A percentile compares a stretch with the other conserved stretches of the same genome.
Evolutionary conservation across 768 basidiomycete species (phyloP).

Genomic region (Lactifluus pinguis): DNA sequence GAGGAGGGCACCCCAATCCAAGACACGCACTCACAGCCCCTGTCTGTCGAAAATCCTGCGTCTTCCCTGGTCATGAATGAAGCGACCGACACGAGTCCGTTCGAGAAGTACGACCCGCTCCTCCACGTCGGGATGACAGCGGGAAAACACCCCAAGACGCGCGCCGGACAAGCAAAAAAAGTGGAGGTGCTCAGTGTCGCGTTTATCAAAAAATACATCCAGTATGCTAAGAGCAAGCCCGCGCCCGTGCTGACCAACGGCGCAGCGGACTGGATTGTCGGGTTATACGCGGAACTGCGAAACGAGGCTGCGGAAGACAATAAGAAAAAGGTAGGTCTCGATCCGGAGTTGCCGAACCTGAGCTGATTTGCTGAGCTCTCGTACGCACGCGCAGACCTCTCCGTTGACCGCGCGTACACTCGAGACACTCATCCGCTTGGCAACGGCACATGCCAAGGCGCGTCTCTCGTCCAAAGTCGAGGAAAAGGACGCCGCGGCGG

Average conservation of each 20-base stretch:
- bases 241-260: constrained; percentile 84
- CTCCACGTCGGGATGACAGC: constrained; percentile 74
- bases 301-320: constrained; percentile 91
- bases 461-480: constrained; percentile 82
- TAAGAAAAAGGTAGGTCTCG: constrained; percentile 59
- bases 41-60: constrained; percentile 77
- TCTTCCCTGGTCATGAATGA: constrained; percentile 36
- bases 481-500: constrained; percentile 75
- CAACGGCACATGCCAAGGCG: constrained; percentile 96
- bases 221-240: constrained; percentile 87
- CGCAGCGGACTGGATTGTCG: constrained; percentile 89
- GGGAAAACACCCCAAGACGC: constrained; percentile 34
- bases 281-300: constrained; percentile 82
- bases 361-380: constrained; percentile 2
- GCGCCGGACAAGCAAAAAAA: constrained; percentile 47
- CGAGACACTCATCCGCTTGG: constrained; percentile 95
- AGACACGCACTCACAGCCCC: constrained; percentile 81
- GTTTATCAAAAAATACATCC: constrained; percentile 98
- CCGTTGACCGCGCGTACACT: constrained; percentile 97
- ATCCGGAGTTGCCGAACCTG: too few relatives aligned
- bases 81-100: constrained; percentile 66
- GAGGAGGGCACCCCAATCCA: constrained; percentile 91
- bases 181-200: constrained; percentile 85
- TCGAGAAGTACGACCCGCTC: constrained; percentile 94
- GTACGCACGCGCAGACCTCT: constrained; percentile 64